Evolutionary conservation across 2,329 filamentous ascomycete genomes (phyloP).

Genomic region (Beauveria rudraprayagi): DNA sequence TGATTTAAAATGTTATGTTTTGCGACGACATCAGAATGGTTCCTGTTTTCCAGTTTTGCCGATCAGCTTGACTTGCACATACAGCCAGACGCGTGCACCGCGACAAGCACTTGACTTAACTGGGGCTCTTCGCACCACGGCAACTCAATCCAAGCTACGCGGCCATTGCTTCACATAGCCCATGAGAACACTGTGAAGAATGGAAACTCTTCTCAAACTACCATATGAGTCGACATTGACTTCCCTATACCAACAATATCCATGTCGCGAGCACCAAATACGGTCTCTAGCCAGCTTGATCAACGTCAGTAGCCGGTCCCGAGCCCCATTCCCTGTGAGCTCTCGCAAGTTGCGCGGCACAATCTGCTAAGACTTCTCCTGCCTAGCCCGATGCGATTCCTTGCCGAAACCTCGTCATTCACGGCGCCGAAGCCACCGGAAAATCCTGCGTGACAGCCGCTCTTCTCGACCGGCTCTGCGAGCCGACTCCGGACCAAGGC

Average conservation of each 20-base stretch:
- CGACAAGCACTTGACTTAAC: slow-evolving; percentile 2
- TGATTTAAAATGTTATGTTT: background rate
- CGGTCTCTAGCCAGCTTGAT: slow-evolving; percentile 49
- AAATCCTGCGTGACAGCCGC: slow-evolving; percentile 65
- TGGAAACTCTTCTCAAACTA: slow-evolving; percentile 38
- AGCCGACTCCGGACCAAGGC: slow-evolving; percentile 13
- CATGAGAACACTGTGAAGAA: slow-evolving; percentile 13
- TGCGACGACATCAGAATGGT: background rate
- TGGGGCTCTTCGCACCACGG: background rate
- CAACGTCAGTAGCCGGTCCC: slow-evolving; percentile 24
- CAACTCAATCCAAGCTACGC: background rate
- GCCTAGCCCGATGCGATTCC: slow-evolving; percentile 57
- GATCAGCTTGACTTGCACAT: background rate
- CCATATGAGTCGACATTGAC: slow-evolving; percentile 44
- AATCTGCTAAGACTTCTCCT: background rate
- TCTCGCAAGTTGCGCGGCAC: background rate
- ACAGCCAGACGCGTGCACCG: background rate
- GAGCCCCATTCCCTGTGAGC: background rate
- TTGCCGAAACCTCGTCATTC: slow-evolving; percentile 66
- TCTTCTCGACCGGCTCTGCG: slow-evolving; percentile 24
- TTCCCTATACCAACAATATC: slow-evolving; percentile 40
- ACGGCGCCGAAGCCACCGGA: slow-evolving; percentile 81
- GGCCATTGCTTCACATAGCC: background rate
- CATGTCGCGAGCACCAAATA: slow-evolving; percentile 52
- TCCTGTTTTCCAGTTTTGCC: background rate